Evolutionary conservation across 441 rosid genomes (phyloP).

Genomic region (Jatropha multifida): DNA sequence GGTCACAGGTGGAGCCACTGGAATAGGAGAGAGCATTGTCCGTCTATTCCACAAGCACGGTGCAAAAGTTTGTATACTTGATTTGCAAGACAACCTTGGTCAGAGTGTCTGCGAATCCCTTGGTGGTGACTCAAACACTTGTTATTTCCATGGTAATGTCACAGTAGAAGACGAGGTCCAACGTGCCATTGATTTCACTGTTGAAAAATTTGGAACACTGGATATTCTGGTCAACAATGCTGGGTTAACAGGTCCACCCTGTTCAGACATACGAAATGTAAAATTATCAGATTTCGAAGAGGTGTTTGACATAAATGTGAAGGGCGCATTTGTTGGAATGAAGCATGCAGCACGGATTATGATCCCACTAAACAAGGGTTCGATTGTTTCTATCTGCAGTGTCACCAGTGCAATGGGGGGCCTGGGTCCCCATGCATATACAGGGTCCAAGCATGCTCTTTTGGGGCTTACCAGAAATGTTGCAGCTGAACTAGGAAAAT

Average conservation of each 20-base stretch:
- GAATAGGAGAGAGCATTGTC: slow-evolving; percentile 84
- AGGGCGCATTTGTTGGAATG: slow-evolving; percentile 84
- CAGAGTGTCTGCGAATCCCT: slow-evolving; percentile 47
- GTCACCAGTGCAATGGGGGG: slow-evolving; percentile 61
- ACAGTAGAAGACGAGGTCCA: slow-evolving; percentile 59
- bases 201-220: slow-evolving; percentile 54
- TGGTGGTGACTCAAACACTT: slow-evolving; percentile 34
- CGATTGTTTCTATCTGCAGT: slow-evolving; percentile 62
- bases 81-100: slow-evolving; percentile 66
- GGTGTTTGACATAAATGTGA: slow-evolving; percentile 74
- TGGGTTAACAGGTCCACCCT: slow-evolving; percentile 60
- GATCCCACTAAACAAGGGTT: slow-evolving; percentile 67
- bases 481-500: slow-evolving; percentile 86
- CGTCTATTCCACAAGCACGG: slow-evolving; percentile 76
- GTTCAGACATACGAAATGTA: slow-evolving; percentile 59
- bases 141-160: slow-evolving; percentile 75
- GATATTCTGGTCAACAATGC: slow-evolving; percentile 92
- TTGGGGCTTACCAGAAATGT: slow-evolving; percentile 71
- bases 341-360: slow-evolving; percentile 84
- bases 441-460: slow-evolving; percentile 81
- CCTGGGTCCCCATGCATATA: slow-evolving; percentile 73
- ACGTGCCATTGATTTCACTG: slow-evolving; percentile 57
- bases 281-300: slow-evolving; percentile 53
- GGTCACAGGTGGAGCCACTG: slow-evolving; percentile 84
- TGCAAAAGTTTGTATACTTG: slow-evolving; percentile 69